These are phyloP conservation scores for Toxicodendron radicans DNA, from an alignment of 345 rosid species.

Conservation along the genomic window DNA sequence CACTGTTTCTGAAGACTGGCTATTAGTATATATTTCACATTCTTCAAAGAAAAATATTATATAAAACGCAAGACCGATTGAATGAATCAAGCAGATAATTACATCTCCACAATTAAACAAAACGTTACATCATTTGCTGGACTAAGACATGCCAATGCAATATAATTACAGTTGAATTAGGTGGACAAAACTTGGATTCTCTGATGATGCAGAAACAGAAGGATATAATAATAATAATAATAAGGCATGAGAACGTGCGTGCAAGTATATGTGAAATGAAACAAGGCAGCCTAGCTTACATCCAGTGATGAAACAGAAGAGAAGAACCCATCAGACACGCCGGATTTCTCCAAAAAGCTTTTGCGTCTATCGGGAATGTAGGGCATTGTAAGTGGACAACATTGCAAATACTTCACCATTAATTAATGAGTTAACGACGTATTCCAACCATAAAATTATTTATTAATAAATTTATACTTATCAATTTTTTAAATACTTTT, in stretches of 20 bases:
- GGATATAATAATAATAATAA: not conserved
- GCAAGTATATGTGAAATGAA: not conserved
- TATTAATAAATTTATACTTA: too few relatives aligned
- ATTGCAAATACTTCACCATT: not conserved
- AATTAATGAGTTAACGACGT: too few relatives aligned
- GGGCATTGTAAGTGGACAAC: conserved; percentile 40
- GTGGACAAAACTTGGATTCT: conserved; percentile 10
- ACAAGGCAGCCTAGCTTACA: conserved; percentile 8
- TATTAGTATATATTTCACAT: too few relatives aligned
- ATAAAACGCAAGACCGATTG: too few relatives aligned
- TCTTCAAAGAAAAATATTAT: too few relatives aligned
- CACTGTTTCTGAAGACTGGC: too few relatives aligned
- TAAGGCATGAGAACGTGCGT: conserved; percentile 7
- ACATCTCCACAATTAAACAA: not conserved
- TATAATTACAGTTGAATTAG: not conserved
- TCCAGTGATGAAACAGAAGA: conserved; percentile 5
- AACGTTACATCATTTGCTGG: not conserved
- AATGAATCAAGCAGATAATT: not conserved
- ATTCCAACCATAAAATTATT: too few relatives aligned
- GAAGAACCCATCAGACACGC: conserved; percentile 26
- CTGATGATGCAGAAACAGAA: not conserved
- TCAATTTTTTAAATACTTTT: too few relatives aligned
- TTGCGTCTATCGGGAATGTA: conserved; percentile 24
- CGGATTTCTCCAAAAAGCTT: not conserved
- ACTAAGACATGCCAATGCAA: not conserved